Base-by-base conservation (phyloP, 139 green algal genomes). In the Picochlorum sp. region DNA sequence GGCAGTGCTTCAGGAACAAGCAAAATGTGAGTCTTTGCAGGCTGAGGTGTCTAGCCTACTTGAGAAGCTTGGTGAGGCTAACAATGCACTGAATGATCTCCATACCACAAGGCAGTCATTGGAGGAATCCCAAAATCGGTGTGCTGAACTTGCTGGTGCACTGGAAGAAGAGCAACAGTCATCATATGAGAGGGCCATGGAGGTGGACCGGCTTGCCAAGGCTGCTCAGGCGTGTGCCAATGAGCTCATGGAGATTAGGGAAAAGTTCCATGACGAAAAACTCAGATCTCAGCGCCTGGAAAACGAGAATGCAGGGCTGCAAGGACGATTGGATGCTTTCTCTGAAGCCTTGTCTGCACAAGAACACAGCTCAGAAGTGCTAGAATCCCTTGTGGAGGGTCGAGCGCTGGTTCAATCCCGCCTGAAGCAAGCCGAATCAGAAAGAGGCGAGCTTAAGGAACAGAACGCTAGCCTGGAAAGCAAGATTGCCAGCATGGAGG, bases 351-450 rank as follows among this genome's bases (percentile, higher is more conserved):
- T 76, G 23, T 18, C 37, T 30, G 21, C 61, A 3, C 45, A 71
- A 49, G 64, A 72, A 16, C 49, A 37, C 10, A 32, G 18, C 4
- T 62, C 64, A 37, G 64, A 66, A 20, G 64, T 68, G 21, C 20
- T 72, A 32, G 37, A 71, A 46, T 54, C 54, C 15, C 56, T 76
- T 4, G 63, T 64, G 8, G 64, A 76, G 45, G 56, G 64, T 14
- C 62, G 69, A 46, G 63, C 70, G 0, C 30, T 58, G 5, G 46
- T 76, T 28, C 56, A 62, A 54, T 8, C 49, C 23, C n/a, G 37
- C 7, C 21, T 68, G 21, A 56, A 24, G 16, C 62, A 72, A 6
- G 30, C 63, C 1, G n/a, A 68, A 21, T 56, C 46, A 7, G 57
- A 54, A 21, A 18, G n/a, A 54, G 47, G n/a, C 47, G 47, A 54